Base-by-base conservation (phyloP, 2,329 filamentous ascomycete species). In the Arthrocladium fulminans region DNA sequence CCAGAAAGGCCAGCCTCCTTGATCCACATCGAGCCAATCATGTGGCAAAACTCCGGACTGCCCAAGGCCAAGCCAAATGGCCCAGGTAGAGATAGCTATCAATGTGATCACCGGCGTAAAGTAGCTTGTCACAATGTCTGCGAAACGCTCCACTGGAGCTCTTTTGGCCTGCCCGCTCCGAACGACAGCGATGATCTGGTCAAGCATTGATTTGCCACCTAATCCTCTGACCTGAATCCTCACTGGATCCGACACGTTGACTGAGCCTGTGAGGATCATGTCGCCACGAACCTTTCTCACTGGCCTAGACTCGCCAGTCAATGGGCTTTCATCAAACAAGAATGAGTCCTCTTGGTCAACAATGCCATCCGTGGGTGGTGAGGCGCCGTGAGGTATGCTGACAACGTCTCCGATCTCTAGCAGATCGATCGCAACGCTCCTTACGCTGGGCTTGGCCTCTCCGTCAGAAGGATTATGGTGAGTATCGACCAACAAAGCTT, bases 301-400 rank as follows among this genome's bases (percentile, higher is more conserved):
- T 8, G 70, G 69, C 45, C 60, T 66, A 0, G 72, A 72, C 59
- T 74, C 72, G 49, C 72, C 72, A 1, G 90, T 96, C 51, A 97
- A 72, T 52, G 88, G 94, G 9, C 88, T 89, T 64, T 97, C 90
- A 60, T 96, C 88, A 59, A 96, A 95, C 43, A 72, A 75, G 38
- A 79, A 80, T 43, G 79, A 73, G 2, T 79, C 81, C 1, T 67
- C 65, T 19, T 68, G 61, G 1, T 60, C 60, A 9, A 74, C 57
- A 17, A 94, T 60, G 6, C 89, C 89, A 61, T 96, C 90, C 3
- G 84, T 87, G 0, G 90, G 86, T 0, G 90, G 90, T 0, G 88
- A 94, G 1, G 79, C 76, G 2, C 90, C 90, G 51, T 89, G 80
- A 1, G 81, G 77, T 2, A 97, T 77, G 45, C 81, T 79, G 37